These are phyloP conservation scores for Fistulinella prunicolor DNA, from an alignment of 768 basidiomycete genomes.

Conservation along the genomic window DNA sequence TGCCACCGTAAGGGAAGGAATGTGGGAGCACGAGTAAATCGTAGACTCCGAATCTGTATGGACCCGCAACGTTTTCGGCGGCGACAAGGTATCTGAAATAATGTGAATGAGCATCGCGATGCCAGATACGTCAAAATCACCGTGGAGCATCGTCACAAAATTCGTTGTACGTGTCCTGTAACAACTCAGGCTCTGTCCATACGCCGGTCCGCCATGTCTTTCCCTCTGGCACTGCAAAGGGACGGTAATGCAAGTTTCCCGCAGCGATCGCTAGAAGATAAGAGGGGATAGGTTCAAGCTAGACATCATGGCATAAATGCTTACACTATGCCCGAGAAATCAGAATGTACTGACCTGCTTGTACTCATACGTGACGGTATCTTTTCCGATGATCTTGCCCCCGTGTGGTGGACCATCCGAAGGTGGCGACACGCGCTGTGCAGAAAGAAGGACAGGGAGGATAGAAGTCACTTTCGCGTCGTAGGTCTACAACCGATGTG, in stretches of 20 bases:
- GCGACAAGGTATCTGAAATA: conserved; percentile 62
- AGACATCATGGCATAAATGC: neutral
- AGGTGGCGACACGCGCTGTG: conserved; percentile 74
- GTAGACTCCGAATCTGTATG: conserved; percentile 85
- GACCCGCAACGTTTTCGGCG: conserved; percentile 66
- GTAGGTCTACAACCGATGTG: conserved; percentile 57
- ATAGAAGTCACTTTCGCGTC: conserved; percentile 70
- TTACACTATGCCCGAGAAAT: neutral
- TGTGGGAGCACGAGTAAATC: conserved; percentile 88
- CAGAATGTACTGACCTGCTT: conserved; percentile 54
- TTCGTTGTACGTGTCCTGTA: conserved; percentile 80
- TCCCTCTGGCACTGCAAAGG: conserved; percentile 57
- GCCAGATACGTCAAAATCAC: conserved; percentile 32
- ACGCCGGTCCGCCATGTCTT: conserved; percentile 80
- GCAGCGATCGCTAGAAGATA: conserved; percentile 92
- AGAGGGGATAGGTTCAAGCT: conserved; percentile 84
- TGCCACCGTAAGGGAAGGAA: conserved; percentile 91
- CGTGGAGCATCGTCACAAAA: conserved; percentile 83
- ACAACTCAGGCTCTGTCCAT: conserved; percentile 86
- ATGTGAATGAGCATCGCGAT: neutral
- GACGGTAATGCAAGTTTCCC: conserved; percentile 74
- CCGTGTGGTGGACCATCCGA: conserved; percentile 66
- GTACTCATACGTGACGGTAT: conserved; percentile 71
- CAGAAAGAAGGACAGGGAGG: conserved; percentile 87
- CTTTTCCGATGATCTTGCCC: conserved; percentile 72